Evolutionary conservation across 1,139 yeast genomes (phyloP), one percentile per base, ranked within the genome.

Genomic region (Pichia sp.): DNA sequence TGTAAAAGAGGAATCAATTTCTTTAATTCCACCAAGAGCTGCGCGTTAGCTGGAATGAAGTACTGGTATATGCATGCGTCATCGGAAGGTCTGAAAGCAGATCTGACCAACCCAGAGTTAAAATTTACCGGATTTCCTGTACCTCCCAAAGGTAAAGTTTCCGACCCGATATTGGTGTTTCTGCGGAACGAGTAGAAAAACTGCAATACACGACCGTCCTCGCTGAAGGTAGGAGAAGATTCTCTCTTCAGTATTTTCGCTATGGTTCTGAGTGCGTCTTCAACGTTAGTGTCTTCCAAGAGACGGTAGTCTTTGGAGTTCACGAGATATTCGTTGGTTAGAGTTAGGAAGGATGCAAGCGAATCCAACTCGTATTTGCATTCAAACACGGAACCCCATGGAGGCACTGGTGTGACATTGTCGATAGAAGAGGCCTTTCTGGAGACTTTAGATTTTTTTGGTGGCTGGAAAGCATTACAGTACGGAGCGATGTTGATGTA

Each of bases 401-500:
- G 81, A 1, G 90, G 92, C 4, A 67, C 64, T 0, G 97, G 97
- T 48, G 63, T 71, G 1, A 90, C 96, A 4, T 71, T 66, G 66
- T 90, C 97, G 56, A 75, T 73, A 1, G 85, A 81, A 5, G 88
- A 77, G 4, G 78, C 71, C 13, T 80, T 83, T 46, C 72, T 70
- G 49, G 72, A 73, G 29, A 87, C 77, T 0, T 77, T 77, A 2
- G 89, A 80, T 4, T 75, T 78, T 0, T 77, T 76, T 0, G 96
- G 96, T 2, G 96, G 95, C 63, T 90, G 95, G 73, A 88, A 90
- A 0, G 96, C 96, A 68, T 90, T 90, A 70, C 97, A 90, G 68
- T 87, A 90, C 0, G 96, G 96, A 8, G 85, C 79, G 41, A 72
- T 73, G 38, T 72, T 62, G 15, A 90, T 74, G 63, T 79, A 87